Evolutionary conservation across 2,329 filamentous ascomycete genomes (phyloP).

Genomic region (Blastomyces gilchristii): DNA sequence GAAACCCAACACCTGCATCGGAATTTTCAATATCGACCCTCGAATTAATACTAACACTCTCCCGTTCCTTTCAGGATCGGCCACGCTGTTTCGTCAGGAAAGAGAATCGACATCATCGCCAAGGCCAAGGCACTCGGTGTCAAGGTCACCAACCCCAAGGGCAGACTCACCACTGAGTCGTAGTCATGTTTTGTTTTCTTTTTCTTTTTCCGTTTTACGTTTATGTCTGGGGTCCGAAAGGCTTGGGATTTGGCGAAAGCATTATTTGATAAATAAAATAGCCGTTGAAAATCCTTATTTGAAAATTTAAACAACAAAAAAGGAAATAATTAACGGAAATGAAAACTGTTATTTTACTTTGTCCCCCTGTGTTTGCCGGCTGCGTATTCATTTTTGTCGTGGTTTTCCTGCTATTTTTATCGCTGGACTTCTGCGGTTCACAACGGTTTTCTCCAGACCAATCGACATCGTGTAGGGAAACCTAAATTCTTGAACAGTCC

Average conservation of each 20-base stretch:
- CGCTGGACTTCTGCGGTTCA: neutral
- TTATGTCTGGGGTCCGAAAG: conserved; percentile 2
- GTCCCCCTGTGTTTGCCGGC: neutral
- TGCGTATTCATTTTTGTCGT: neutral
- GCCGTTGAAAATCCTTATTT: conserved; percentile 3
- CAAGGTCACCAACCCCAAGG: conserved; percentile 99
- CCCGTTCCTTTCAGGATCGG: conserved; percentile 58
- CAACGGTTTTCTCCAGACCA: neutral
- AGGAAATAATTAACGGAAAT: conserved; percentile 3
- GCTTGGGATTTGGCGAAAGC: conserved; percentile 7
- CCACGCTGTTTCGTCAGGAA: conserved; percentile 94
- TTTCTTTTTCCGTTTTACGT: conserved; percentile 5
- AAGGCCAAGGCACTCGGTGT: conserved; percentile 97
- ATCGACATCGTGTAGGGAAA: neutral
- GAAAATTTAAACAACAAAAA: neutral
- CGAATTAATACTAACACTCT: conserved; percentile 30
- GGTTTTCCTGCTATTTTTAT: neutral
- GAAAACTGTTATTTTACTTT: conserved; percentile 6
- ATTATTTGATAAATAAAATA: conserved; percentile 7
- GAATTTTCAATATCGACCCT: neutral
- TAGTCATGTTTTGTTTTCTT: conserved; percentile 10
- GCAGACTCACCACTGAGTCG: conserved; percentile 89
- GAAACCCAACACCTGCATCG: neutral
- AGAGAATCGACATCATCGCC: conserved; percentile 95
- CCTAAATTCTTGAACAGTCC: neutral